phyloP scores from a whole-genome alignment of 768 basidiomycete species.

The Boletus bicolor region DNA sequence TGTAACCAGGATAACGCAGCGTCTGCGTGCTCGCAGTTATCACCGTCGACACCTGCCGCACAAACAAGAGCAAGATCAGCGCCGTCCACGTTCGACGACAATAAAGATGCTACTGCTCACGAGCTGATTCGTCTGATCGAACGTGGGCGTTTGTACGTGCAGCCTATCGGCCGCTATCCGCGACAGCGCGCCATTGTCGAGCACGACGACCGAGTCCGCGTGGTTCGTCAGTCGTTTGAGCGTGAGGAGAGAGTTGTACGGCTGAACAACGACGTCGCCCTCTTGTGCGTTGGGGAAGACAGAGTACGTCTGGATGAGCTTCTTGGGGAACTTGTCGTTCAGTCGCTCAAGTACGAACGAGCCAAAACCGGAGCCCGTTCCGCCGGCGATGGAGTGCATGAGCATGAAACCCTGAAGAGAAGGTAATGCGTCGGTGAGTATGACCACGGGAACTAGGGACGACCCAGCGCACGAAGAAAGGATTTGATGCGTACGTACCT shows the following conservation, averaged over 20 bases:
- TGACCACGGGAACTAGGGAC: background rate
- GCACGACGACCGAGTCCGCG: slow-evolving; percentile 94
- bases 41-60: slow-evolving; percentile 82
- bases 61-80: background rate
- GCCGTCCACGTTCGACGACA: background rate
- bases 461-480: background rate
- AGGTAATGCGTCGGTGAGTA: background rate
- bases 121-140: slow-evolving; percentile 90
- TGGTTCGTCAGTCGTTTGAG: slow-evolving; percentile 93
- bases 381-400: slow-evolving; percentile 98
- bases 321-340: slow-evolving; percentile 98
- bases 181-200: slow-evolving; percentile 92
- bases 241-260: slow-evolving; percentile 93
- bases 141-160: slow-evolving; percentile 82
- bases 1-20: slow-evolving; percentile 94
- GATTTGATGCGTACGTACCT: slow-evolving; percentile 50
- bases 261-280: slow-evolving; percentile 96
- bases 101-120: slow-evolving; percentile 38
- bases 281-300: slow-evolving; percentile 95
- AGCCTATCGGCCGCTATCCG: slow-evolving; percentile 91
- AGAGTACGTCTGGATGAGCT: slow-evolving; percentile 98
- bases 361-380: slow-evolving; percentile 96
- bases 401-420: slow-evolving; percentile 88
- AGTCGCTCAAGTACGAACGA: slow-evolving; percentile 96
- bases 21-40: slow-evolving; percentile 98